phyloP scores from a whole-genome alignment of 2,329 filamentous ascomycete genomes.

The Lasiodiplodia gonubiensis region DNA sequence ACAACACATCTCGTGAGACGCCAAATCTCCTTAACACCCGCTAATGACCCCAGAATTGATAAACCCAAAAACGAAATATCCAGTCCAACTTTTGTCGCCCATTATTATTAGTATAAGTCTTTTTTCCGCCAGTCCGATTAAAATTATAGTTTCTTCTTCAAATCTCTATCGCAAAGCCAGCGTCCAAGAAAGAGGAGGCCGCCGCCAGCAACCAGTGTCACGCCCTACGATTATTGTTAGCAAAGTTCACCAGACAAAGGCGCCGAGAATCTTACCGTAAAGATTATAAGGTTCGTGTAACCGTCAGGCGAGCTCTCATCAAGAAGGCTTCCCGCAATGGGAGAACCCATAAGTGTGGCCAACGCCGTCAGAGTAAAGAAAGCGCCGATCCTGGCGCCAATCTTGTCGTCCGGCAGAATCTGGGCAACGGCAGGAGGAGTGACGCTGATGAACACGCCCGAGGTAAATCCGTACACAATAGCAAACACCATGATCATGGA shows the following conservation, averaged over 20 bases:
- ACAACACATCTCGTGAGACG: no score
- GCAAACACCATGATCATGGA: conserved; percentile 24
- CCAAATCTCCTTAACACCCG: no score
- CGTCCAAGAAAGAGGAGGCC: conserved; percentile 1
- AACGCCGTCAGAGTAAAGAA: conserved; percentile 25
- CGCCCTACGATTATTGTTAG: neutral
- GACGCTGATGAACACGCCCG: conserved; percentile 29
- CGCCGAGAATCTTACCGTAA: neutral
- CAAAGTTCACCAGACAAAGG: neutral
- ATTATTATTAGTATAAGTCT: neutral
- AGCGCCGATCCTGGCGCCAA: conserved; percentile 27
- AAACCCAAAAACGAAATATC: no score
- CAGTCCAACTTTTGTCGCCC: no score
- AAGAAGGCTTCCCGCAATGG: conserved; percentile 25
- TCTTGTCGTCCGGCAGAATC: conserved; percentile 26
- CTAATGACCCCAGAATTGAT: no score
- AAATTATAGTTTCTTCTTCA: conserved; percentile 3
- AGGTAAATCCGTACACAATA: conserved; percentile 29
- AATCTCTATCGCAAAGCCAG: neutral
- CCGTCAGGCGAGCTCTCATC: conserved; percentile 13
- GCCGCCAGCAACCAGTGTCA: neutral
- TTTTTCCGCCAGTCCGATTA: neutral
- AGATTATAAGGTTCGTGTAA: conserved; percentile 1
- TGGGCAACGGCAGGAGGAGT: conserved; percentile 25
- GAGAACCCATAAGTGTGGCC: conserved; percentile 23